These are phyloP conservation scores for Gossypium davidsonii DNA, from an alignment of 441 rosid species.

Conservation along the genomic window DNA sequence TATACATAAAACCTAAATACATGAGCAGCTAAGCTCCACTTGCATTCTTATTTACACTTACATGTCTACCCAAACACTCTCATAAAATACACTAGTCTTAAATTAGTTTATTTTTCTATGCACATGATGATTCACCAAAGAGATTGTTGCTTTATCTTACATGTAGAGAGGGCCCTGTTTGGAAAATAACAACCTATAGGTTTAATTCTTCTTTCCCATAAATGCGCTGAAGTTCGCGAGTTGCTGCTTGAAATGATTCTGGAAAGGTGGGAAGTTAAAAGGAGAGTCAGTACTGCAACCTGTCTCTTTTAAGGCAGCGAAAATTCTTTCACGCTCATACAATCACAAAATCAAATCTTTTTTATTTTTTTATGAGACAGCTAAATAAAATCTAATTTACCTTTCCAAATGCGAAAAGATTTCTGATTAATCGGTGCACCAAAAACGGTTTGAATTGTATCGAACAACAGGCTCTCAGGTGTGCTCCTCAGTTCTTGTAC, in stretches of 20 bases:
- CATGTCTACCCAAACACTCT: neutral
- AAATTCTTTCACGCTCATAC: neutral
- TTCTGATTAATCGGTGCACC: constrained; percentile 73
- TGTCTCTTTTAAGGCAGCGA: too few species aligned
- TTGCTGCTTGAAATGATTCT: constrained; percentile 72
- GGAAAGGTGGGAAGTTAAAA: constrained; percentile 8
- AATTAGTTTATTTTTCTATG: constrained; percentile 15
- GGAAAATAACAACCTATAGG: constrained; percentile 18
- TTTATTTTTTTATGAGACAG: neutral
- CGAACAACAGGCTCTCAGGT: constrained; percentile 49
- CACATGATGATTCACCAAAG: neutral
- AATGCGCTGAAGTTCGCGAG: constrained; percentile 53
- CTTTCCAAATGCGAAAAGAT: constrained; percentile 67
- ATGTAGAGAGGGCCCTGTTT: neutral
- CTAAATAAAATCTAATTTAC: constrained; percentile 18
- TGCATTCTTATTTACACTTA: neutral
- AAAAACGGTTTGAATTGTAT: constrained; percentile 49
- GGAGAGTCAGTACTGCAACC: neutral
- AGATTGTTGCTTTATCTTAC: constrained; percentile 10
- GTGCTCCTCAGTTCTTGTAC: constrained; percentile 70
- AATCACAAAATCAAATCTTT: neutral
- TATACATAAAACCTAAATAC: neutral
- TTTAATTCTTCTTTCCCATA: constrained; percentile 60
- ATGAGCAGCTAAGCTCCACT: neutral
- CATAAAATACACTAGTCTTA: neutral